phyloP scores from a whole-genome alignment of 1,139 yeast species.

The Blastobotrys aristatus region DNA sequence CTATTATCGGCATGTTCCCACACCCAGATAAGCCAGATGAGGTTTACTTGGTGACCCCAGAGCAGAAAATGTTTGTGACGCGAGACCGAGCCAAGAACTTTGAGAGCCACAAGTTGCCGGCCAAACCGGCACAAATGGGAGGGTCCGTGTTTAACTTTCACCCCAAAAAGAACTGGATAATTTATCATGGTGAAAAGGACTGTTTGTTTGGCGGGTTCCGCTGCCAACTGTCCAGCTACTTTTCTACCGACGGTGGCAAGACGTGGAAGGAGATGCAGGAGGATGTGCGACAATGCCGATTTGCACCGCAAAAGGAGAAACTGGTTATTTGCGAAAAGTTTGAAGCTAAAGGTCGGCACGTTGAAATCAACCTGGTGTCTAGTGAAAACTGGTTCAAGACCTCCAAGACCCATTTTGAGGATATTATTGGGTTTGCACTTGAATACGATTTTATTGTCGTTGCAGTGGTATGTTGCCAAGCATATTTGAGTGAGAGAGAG shows the following conservation, averaged over 20 bases:
- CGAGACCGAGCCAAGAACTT: conserved; percentile 64
- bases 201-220: conserved; percentile 43
- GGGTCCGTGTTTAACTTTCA: conserved; percentile 52
- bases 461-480: conserved; percentile 50
- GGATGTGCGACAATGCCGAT: conserved; percentile 59
- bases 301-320: conserved; percentile 46
- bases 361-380: conserved; percentile 40
- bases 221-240: conserved; percentile 55
- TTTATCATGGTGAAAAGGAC: conserved; percentile 61
- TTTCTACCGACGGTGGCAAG: conserved; percentile 50
- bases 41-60: conserved; percentile 54
- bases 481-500: background rate
- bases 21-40: conserved; percentile 62
- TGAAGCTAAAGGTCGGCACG: conserved; percentile 30
- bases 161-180: conserved; percentile 50
- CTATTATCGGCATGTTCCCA: conserved; percentile 49
- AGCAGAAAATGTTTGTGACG: conserved; percentile 51
- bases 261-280: conserved; percentile 50
- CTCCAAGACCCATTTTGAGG: conserved; percentile 41
- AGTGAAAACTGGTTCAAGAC: conserved; percentile 48
- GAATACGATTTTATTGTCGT: conserved; percentile 66
- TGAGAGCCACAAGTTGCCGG: conserved; percentile 45
- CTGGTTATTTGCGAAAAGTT: conserved; percentile 58
- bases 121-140: conserved; percentile 31
- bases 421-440: conserved; percentile 60